Conservation (phyloP, 768 basidiomycete species). For the Lanmaoa rubissima region DNA sequence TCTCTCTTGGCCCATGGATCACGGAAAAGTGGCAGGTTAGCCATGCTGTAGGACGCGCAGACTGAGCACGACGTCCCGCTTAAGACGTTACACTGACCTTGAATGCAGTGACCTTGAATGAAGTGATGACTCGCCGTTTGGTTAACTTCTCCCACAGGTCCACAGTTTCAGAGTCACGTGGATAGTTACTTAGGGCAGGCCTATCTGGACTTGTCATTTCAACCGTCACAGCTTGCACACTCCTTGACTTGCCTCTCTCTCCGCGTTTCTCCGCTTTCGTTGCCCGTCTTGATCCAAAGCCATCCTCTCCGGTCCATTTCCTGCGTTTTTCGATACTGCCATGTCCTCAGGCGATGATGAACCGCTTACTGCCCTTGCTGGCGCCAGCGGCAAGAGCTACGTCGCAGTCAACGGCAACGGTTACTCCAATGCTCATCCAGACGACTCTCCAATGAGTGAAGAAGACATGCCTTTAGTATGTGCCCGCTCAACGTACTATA, state of each 20-base stretch:
- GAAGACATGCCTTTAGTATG: slow-evolving; percentile 72
- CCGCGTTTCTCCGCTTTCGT: slow-evolving; percentile 25
- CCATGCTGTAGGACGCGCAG: slow-evolving; percentile 40
- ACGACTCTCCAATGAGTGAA: slow-evolving; percentile 57
- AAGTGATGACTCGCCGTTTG: not conserved
- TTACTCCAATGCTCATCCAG: slow-evolving; percentile 37
- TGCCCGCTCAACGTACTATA: slow-evolving; percentile 11
- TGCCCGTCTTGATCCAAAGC: slow-evolving; percentile 1
- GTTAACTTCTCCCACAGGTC: not conserved
- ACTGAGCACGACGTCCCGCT: slow-evolving; percentile 8
- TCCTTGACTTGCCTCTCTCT: slow-evolving; percentile 32
- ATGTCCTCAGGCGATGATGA: slow-evolving; percentile 62
- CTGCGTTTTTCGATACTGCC: slow-evolving; percentile 30
- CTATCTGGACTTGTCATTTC: slow-evolving; percentile 40
- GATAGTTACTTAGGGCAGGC: slow-evolving; percentile 54
- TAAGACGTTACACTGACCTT: slow-evolving; percentile 17
- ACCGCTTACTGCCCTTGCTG: slow-evolving; percentile 42
- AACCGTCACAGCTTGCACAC: slow-evolving; percentile 21
- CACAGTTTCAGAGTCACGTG: slow-evolving; percentile 26
- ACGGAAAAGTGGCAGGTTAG: slow-evolving; percentile 72
- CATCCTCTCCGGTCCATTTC: slow-evolving; percentile 5
- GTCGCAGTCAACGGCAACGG: slow-evolving; percentile 46
- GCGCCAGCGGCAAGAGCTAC: slow-evolving; percentile 43
- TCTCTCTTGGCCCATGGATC: slow-evolving; percentile 95
- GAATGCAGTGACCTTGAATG: slow-evolving; percentile 9